These are phyloP conservation scores for Mycosarcoma mackinlayi DNA, from an alignment of 1,284 basidiomycete species.

Conservation along the genomic window DNA sequence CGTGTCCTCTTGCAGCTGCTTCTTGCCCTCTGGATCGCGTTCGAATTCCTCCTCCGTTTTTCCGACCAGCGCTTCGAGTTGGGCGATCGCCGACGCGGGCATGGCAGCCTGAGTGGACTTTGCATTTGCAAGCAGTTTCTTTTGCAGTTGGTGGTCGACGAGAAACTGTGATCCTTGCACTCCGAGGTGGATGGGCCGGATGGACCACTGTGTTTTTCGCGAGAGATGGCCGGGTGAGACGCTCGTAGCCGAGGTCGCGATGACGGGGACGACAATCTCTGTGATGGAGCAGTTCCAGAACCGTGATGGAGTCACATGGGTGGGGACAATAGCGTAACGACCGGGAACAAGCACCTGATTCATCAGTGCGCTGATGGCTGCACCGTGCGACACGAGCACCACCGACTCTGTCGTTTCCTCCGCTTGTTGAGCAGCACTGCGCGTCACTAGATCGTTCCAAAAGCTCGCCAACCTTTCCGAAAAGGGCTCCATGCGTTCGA, in stretches of 20 bases:
- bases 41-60: slow-evolving; percentile 36
- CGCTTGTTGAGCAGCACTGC: not conserved
- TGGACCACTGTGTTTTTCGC: slow-evolving; percentile 27
- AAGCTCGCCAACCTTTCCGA: slow-evolving; percentile 49
- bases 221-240: slow-evolving; percentile 13
- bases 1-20: slow-evolving; percentile 27
- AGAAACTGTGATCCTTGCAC: slow-evolving; percentile 42
- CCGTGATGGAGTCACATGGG: slow-evolving; percentile 33
- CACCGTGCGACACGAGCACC: slow-evolving; percentile 63
- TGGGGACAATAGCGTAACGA: slow-evolving; percentile 37
- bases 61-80: slow-evolving; percentile 22
- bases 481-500: slow-evolving; percentile 52
- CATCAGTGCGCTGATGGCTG: slow-evolving; percentile 58
- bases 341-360: slow-evolving; percentile 52
- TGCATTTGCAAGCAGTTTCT: slow-evolving; percentile 11
- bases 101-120: not conserved
- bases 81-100: not conserved
- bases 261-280: slow-evolving; percentile 50
- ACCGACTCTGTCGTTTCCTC: slow-evolving; percentile 39
- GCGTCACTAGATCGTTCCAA: slow-evolving; percentile 55
- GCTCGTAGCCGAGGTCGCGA: slow-evolving; percentile 9
- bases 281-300: slow-evolving; percentile 67
- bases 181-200: slow-evolving; percentile 38
- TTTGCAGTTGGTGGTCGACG: slow-evolving; percentile 41
- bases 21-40: slow-evolving; percentile 23